Percentiles rank a stretch among this genome's conserved stretches.
Evolutionary conservation across 129 eudicot genomes (phyloP).

Genomic region (Arctium lappa): DNA sequence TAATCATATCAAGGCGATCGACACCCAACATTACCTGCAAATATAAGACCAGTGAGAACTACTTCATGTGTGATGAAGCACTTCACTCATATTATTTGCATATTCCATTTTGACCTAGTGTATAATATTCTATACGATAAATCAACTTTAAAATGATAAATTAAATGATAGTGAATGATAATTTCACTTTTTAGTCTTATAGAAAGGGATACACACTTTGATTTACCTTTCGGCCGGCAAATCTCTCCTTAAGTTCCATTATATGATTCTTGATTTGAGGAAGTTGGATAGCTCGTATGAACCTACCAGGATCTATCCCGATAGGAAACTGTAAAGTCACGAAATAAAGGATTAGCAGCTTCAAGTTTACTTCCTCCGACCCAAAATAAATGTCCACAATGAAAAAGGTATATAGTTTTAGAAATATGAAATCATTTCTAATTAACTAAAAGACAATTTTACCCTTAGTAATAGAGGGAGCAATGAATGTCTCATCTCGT

Average conservation of each 20-base stretch:
- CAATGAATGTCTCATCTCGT: not conserved
- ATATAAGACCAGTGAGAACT: not conserved
- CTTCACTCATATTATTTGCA: not conserved
- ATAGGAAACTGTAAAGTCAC: conserved; percentile 62
- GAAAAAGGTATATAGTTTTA: not conserved
- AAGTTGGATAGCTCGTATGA: conserved; percentile 68
- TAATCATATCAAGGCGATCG: conserved; percentile 87
- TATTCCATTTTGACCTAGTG: not conserved
- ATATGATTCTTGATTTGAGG: conserved; percentile 63
- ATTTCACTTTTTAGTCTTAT: not conserved
- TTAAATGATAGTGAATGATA: not conserved
- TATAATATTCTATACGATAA: conserved; percentile 3
- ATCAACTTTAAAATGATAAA: not conserved
- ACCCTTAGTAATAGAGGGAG: not conserved
- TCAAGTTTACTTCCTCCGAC: not conserved
- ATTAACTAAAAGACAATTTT: not conserved
- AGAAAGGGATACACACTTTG: not conserved
- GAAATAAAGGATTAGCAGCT: conserved; percentile 3
- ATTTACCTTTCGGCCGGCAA: conserved; percentile 74
- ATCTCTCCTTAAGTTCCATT: conserved; percentile 56
- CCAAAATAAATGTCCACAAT: not conserved
- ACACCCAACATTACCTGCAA: conserved; percentile 81
- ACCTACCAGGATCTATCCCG: conserved; percentile 84
- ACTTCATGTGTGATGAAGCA: not conserved
- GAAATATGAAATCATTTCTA: not conserved